Evolutionary conservation across 192 early-diverging fungal species (phyloP), one percentile per base, ranked within the genome.

Genomic region (Entomortierella lignicola): DNA sequence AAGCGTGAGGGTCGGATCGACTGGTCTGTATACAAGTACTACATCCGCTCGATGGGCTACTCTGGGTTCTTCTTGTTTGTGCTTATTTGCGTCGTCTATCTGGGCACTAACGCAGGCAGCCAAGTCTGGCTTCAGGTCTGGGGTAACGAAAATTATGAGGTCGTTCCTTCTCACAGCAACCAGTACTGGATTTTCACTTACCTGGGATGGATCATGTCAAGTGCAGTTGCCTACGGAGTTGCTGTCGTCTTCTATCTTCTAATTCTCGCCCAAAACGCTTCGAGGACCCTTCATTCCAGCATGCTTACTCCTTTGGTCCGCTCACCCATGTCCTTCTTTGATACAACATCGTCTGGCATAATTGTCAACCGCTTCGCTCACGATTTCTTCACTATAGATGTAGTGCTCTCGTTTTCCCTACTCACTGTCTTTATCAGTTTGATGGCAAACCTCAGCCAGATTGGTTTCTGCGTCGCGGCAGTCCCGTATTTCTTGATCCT

Each of bases 361-460:
- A 85, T 95, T 63, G 63, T 93, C 48, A 91, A 95, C 72, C 87
- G 94, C 18, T 94, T 95, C 60, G 87, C 89, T 51, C 91, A 93
- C 63, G 94, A 95, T 71, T 85, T 89, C 70, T 85, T 86, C 74
- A 88, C 87, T 26, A 73, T 92, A 27, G 92, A 92, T 63, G 83
- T 90, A 60, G 48, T 71, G 23, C 70, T 89, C 7, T 81, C 84
- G 1, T 43, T 69, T 26, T 56, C 70, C 7, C 54, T 81, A 29
- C 31, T 55, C 13, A 43, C 41, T 17, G 1, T 59, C 30, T 1
- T 69, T 0, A 34, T 60, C 34, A 53, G 29, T 30, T 0, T 27
- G 2, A 17, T 32, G 75, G 50, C 54, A 30, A 66, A 42, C 42
- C 42, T 51, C 41, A 55, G 20, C 21, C 52, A 41, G 26, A 56